Evolutionary conservation across 345 rosid species (phyloP), one percentile per base, ranked within the genome.

Genomic region (Acer campestre): DNA sequence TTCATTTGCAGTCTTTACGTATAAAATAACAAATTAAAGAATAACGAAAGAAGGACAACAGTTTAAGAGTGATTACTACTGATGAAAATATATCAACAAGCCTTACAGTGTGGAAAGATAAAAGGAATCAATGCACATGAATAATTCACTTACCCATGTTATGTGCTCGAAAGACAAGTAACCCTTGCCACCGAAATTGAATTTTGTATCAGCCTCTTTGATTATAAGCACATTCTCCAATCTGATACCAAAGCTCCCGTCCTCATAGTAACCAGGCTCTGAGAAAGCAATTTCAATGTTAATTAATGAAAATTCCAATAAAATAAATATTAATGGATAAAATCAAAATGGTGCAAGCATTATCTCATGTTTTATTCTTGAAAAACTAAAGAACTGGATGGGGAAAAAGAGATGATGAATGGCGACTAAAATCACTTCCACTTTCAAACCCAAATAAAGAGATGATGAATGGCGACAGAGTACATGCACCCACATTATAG

Each of bases 251-350:
- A 97, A 97, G 85, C 82, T 90, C 61, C 98, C 98, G 70, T 94
- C 98, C 82, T 94, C 98, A 58, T 94, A 94, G 86, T 94, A 94
- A 72, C 98, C 98, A 64, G 98, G 98, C 81, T 94, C 98, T 90
- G 90, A 71, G 64, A 78, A 76, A 84, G 65, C 63, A 80, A 68
- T 44, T 59, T 17, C 58, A 53, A 61, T 10, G 58, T 64, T 0
- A 31, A 67, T 73, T 44, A 62, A 35, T 38, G 10, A 53, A 51
- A 53, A 22, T n/a, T 53, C n/a, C 58, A 4, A 53, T 18, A 20
- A 22, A 59, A 59, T n/a, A 59, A 44, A 53, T 9, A 63, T 69
- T 0, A 31, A 71, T 76, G 31, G 55, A 49, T 56, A 71, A 56
- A 71, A 29, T 25, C 18, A 18, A 67, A 69, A 48, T 23, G 13